These are phyloP conservation scores for Peronospora destructor DNA, from an alignment of 352 stramenopile genomes.

Conservation along the genomic window DNA sequence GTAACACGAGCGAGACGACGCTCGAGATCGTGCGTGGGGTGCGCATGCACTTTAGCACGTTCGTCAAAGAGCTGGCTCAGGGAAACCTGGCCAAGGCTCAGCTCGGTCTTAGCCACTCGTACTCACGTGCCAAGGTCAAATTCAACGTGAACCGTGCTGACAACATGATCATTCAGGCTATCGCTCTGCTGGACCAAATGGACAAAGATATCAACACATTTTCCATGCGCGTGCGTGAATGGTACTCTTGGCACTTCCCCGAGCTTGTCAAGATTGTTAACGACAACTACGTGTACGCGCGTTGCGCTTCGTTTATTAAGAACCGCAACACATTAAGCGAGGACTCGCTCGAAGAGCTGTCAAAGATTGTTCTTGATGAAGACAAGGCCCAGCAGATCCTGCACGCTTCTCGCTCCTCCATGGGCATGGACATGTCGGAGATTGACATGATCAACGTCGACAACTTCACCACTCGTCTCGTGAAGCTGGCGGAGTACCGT, in stretches of 20 bases:
- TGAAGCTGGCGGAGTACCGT: conserved; percentile 98
- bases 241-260: conserved; percentile 99
- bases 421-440: conserved; percentile 99
- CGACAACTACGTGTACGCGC: conserved; percentile 99
- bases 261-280: conserved; percentile 99
- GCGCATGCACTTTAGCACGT: conserved; percentile 95
- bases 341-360: conserved; percentile 73
- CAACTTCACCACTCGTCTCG: conserved; percentile 97
- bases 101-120: conserved; percentile 98
- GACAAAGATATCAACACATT: conserved; percentile 99
- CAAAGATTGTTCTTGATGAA: conserved; percentile 96
- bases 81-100: conserved; percentile 96
- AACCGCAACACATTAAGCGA: conserved; percentile 81
- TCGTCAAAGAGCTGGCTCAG: conserved; percentile 96
- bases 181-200: conserved; percentile 98
- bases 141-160: conserved; percentile 99
- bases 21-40: conserved; percentile 95
- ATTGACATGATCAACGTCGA: conserved; percentile 99
- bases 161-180: conserved; percentile 99
- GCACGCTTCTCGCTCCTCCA: conserved; percentile 92
- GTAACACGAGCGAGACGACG: conserved; percentile 96
- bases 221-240: conserved; percentile 99
- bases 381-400: conserved; percentile 93
- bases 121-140: conserved; percentile 98
- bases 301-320: conserved; percentile 95